Conservation (phyloP, 2,329 filamentous ascomycete genomes). For the Fusarium nematophilum region DNA sequence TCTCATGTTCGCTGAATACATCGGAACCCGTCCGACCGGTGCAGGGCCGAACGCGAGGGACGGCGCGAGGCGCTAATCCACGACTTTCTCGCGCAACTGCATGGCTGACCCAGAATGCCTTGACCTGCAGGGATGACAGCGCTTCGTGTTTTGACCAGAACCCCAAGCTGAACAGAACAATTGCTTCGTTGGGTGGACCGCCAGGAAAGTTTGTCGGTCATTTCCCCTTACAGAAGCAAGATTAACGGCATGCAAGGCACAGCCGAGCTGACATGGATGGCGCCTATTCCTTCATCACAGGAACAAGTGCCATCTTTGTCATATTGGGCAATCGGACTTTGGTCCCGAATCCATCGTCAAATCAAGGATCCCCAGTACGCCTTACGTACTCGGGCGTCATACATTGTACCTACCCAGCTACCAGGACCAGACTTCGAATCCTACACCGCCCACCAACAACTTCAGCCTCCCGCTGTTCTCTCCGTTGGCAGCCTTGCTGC, state of each 20-base stretch:
- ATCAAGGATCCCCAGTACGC: slow-evolving; percentile 3
- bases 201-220: neutral
- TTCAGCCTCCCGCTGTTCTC: slow-evolving; percentile 8
- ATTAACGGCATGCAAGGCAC: neutral
- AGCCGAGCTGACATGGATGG: slow-evolving; percentile 1
- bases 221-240: slow-evolving; percentile 4
- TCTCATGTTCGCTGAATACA: neutral
- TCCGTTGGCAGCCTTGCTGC: neutral
- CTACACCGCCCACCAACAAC: slow-evolving; percentile 40
- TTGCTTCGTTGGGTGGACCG: too few species aligned
- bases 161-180: too few species aligned
- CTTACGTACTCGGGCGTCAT: neutral
- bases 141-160: neutral
- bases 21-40: neutral
- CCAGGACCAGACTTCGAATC: slow-evolving; percentile 40
- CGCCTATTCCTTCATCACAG: neutral
- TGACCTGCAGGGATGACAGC: slow-evolving; percentile 7
- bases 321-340: neutral
- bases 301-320: neutral
- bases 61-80: slow-evolving; percentile 14
- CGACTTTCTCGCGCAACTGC: neutral
- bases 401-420: too few species aligned
- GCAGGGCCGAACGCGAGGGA: slow-evolving; percentile 13
- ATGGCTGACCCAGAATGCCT: slow-evolving; percentile 6
- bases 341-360: slow-evolving; percentile 3